Percentiles rank a stretch among this genome's conserved stretches.
These are phyloP conservation scores for Emydomyces testavorans DNA, from an alignment of 2,329 filamentous ascomycete species.

Conservation along the genomic window DNA sequence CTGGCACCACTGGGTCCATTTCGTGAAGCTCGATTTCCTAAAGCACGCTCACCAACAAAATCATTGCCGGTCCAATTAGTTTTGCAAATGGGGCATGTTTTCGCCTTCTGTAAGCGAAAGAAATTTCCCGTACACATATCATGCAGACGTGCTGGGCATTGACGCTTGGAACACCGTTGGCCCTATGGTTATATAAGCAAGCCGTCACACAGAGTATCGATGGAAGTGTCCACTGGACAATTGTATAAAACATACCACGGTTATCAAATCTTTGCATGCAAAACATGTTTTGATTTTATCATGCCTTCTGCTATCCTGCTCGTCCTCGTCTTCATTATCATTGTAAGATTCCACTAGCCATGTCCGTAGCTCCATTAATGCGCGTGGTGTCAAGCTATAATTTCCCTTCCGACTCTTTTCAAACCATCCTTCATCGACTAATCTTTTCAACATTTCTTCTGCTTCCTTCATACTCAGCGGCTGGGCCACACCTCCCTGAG, in stretches of 20 bases:
- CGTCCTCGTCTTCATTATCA: conserved; percentile 50
- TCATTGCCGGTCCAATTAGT: conserved; percentile 41
- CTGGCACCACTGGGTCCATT: neutral
- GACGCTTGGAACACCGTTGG: conserved; percentile 57
- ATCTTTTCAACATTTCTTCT: conserved; percentile 54
- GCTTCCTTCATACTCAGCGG: conserved; percentile 67
- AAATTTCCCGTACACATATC: conserved; percentile 62
- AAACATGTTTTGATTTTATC: conserved; percentile 76
- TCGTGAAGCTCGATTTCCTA: conserved; percentile 14
- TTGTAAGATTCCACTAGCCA: conserved; percentile 91
- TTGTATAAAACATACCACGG: conserved; percentile 39
- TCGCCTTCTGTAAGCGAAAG: conserved; percentile 54
- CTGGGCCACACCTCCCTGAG: conserved; percentile 27
- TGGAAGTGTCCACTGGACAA: neutral
- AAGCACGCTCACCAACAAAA: conserved; percentile 44
- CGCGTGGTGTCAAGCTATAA: conserved; percentile 64
- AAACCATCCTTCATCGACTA: conserved; percentile 76
- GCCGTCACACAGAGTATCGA: neutral
- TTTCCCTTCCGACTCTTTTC: conserved; percentile 60
- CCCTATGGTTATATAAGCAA: conserved; percentile 38
- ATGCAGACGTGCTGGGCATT: conserved; percentile 62
- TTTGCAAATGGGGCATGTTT: conserved; percentile 52
- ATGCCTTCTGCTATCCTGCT: conserved; percentile 39
- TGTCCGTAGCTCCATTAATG: conserved; percentile 68
- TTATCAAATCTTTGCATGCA: conserved; percentile 83